phyloP scores from a whole-genome alignment of 352 stramenopile genomes.

The Globisporangium camurandrum region DNA sequence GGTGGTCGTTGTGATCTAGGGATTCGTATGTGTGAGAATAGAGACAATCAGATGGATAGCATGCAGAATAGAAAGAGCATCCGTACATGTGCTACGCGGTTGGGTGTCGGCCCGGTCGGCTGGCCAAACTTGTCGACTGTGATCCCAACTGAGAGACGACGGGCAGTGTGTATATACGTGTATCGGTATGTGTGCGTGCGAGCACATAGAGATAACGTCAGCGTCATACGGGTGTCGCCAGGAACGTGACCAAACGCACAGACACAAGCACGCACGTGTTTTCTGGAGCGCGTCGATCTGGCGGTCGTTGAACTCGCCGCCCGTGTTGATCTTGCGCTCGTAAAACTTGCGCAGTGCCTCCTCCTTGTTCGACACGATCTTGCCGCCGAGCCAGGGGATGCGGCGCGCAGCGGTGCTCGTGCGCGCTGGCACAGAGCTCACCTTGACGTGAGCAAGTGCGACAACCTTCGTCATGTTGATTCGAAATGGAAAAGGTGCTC shows the following conservation, averaged over 20 bases:
- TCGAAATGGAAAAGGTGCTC: background rate
- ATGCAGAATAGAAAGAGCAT: background rate
- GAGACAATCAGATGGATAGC: background rate
- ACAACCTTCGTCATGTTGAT: slow-evolving; percentile 26
- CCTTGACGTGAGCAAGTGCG: slow-evolving; percentile 65
- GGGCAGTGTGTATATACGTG: background rate
- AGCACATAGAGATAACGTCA: background rate
- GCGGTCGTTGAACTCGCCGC: slow-evolving; percentile 32
- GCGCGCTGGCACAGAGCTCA: slow-evolving; percentile 21
- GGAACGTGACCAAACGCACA: background rate
- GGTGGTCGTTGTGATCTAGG: background rate
- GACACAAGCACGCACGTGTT: slow-evolving; percentile 22
- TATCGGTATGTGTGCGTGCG: no score
- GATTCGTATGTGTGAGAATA: background rate
- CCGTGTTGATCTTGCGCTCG: slow-evolving; percentile 53
- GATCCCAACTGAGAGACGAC: slow-evolving; percentile 22
- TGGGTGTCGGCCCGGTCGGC: background rate
- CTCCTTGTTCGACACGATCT: slow-evolving; percentile 80
- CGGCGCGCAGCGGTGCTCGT: slow-evolving; percentile 16
- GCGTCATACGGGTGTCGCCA: background rate
- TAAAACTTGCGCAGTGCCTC: slow-evolving; percentile 84
- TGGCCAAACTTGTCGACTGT: slow-evolving; percentile 10
- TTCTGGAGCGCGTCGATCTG: slow-evolving; percentile 42
- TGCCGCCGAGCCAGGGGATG: slow-evolving; percentile 74
- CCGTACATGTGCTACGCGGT: slow-evolving; percentile 8